These are phyloP conservation scores for Panellus pusillus DNA, from an alignment of 768 basidiomycete species.

Conservation along the genomic window DNA sequence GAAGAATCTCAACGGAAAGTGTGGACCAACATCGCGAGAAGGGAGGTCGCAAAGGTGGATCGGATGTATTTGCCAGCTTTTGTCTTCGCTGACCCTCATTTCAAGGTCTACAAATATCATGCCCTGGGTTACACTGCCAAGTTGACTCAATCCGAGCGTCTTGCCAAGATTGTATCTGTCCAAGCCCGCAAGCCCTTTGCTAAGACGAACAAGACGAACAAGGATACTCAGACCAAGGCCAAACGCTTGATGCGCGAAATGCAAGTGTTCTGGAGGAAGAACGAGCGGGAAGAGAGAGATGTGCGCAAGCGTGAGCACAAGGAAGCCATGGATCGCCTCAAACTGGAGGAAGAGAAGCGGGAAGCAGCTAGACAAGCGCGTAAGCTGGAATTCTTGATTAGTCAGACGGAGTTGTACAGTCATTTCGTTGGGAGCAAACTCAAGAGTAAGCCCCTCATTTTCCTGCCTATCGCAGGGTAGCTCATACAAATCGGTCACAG, in stretches of 20 bases:
- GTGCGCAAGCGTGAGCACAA: conserved; percentile 92
- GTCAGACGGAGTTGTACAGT: conserved; percentile 96
- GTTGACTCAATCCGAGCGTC: conserved; percentile 69
- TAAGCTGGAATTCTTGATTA: conserved; percentile 97
- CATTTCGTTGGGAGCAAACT: conserved; percentile 99
- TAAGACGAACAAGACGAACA: conserved; percentile 73
- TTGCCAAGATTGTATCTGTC: conserved; percentile 71
- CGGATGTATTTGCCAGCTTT: neutral
- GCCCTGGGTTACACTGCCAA: conserved; percentile 64
- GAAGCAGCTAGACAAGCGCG: conserved; percentile 93
- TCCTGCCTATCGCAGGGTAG: conserved; percentile 11
- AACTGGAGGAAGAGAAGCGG: conserved; percentile 88
- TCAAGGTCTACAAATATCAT: conserved; percentile 80
- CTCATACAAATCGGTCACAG: conserved; percentile 35
- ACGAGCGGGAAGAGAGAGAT: conserved; percentile 95
- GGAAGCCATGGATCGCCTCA: conserved; percentile 85
- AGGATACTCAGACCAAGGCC: conserved; percentile 82
- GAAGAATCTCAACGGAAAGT: conserved; percentile 87
- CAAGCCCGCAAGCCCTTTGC: conserved; percentile 78
- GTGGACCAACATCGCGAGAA: conserved; percentile 85
- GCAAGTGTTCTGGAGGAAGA: conserved; percentile 97
- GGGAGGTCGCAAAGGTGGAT: conserved; percentile 79
- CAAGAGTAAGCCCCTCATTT: conserved; percentile 58
- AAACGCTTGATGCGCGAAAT: conserved; percentile 93
- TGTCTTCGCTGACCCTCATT: conserved; percentile 3